Base-by-base conservation (phyloP, 495 filamentous ascomycete genomes). In the Tuber microsphaerosporum region DNA sequence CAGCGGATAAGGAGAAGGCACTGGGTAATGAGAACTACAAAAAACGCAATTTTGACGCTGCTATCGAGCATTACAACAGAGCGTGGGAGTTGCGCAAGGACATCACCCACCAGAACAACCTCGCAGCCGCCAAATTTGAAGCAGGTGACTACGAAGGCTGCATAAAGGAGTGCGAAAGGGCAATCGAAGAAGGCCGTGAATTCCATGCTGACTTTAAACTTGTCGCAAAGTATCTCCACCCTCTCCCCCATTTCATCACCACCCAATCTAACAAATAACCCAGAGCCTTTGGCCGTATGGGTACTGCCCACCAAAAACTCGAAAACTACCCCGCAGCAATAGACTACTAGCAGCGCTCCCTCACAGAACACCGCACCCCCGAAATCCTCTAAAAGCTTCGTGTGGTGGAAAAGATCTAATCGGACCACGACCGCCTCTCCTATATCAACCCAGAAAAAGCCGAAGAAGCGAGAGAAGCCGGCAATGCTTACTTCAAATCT, bases 1-100 rank as follows among this genome's bases (percentile, higher is more conserved):
- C 92, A 51, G 95, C 93, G 72, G 95, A 99, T 80, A 91, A 92
- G 74, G 93, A 97, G 87, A 99, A 98, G 88, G 91, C 90, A 74
- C 87, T 97, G 71, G 95, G 95, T 74, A 99, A 94, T 41, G 92
- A 97, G 78, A 90, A 90, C 82, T 99, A 99, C 87, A 99, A 98
- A 90, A 97, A 97, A 89, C 89, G 93, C 80, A 89, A 97, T 81
- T 95, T 98, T 75, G 96, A 97, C 80, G 89, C 90, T 81, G 95
- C 95, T 68, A 97, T 98, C 81, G 90, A 92, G 84, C 94, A 99
- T 86, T 99, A 99, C 86, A 88, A 86, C 81, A 97, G 95, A 83
- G 95, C 95, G 2, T 99, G 96, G 96, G 92, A 94, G 71, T 78
- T 94, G 70, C 86, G 94, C 89, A 94, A 97, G 87, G 95, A 99